Evolutionary conservation across 805 yeast genomes (phyloP), one percentile per base, ranked within the genome.

Genomic region (Barnettozyma sucrosica): DNA sequence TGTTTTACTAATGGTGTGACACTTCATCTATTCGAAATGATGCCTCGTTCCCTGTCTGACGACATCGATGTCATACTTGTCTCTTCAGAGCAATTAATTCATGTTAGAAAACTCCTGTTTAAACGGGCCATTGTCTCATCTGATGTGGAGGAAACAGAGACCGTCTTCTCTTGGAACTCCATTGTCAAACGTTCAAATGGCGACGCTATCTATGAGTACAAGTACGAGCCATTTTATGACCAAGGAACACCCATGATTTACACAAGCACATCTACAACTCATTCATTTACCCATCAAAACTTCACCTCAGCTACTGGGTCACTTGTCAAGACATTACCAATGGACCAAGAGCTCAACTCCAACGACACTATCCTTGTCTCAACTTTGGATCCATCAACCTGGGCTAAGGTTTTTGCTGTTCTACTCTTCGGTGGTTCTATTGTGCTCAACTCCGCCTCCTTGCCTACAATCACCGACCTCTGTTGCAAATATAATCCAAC

Each of bases 281-380:
- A 66, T 2, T 54, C 65, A 11, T 79, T 74, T 55, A 72, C 79
- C 5, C 83, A 79, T 47, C 66, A 73, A 48, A 76, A 77, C 51
- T 59, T 80, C 36, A 74, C 79, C 5, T 74, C 82, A 51, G 69
- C 80, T 7, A 64, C 75, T 30, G 79, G 85, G 2, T 69, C 84
- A 1, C 66, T 75, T 21, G 65, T 71, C 5, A 67, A 62, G 34
- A 53, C 58, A 0, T 59, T 67, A 13, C 70, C 74, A 14, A 41
- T 66, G 8, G 68, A 61, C 10, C 64, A 71, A 36, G 76, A 71
- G 43, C 42, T 73, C 24, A 56, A 58, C 26, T 30, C 51, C 14
- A 48, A 54, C 13, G 69, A 73, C 50, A 45, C 53, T 46, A 34
- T 70, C n/a, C 46, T 64, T 2, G 51, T 70, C n/a, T 59, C 66